Evolutionary conservation across 2,329 filamentous ascomycete genomes (phyloP).

Genomic region (Cordyceps cateniannulata): DNA sequence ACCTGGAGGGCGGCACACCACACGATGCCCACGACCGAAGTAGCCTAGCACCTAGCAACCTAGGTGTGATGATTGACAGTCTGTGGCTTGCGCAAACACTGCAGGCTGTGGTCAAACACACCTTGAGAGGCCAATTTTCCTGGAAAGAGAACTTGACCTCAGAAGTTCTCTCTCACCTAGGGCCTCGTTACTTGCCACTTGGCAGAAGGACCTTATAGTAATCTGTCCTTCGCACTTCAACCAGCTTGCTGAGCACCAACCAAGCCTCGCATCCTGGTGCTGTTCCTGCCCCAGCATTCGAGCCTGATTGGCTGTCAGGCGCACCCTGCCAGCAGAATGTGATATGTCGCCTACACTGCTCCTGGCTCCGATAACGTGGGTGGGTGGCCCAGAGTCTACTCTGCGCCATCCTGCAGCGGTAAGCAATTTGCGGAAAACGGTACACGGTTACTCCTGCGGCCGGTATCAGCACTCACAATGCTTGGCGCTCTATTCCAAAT

Average conservation of each 20-base stretch:
- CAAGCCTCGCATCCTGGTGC: neutral
- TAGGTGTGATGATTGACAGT: neutral
- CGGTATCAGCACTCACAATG: neutral
- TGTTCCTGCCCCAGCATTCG: neutral
- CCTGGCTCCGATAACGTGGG: conserved; percentile 2
- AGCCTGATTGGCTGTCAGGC: conserved; percentile 15
- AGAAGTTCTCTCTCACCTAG: neutral
- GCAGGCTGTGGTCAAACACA: neutral
- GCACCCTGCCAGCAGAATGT: conserved; percentile 12
- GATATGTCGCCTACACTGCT: conserved; percentile 16
- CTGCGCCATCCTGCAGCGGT: neutral
- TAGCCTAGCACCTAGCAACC: neutral
- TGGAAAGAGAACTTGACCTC: neutral
- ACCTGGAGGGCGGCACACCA: conserved; percentile 3
- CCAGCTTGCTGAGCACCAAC: neutral
- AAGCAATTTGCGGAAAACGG: neutral
- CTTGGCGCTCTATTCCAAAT: conserved; percentile 7
- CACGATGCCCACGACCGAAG: neutral
- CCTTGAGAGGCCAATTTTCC: neutral
- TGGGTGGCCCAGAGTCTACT: neutral
- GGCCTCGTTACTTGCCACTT: neutral
- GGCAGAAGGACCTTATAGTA: no score
- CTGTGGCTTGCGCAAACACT: conserved; percentile 1
- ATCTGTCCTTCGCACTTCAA: neutral
- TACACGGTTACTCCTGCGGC: no score